phyloP scores from a whole-genome alignment of 768 basidiomycete species.

The Amanita exitialis region DNA sequence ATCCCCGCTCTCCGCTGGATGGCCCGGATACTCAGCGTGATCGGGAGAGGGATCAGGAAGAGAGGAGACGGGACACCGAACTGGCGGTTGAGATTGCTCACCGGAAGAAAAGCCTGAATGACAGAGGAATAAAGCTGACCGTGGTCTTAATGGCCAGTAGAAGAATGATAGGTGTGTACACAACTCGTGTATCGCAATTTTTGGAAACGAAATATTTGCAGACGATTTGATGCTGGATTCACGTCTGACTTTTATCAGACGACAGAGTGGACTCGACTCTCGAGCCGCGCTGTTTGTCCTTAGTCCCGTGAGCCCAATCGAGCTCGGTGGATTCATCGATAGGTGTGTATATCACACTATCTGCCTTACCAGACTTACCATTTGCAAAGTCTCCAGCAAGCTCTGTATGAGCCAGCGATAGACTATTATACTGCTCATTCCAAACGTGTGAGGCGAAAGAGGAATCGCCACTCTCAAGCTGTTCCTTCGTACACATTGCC shows the following conservation, averaged over 20 bases:
- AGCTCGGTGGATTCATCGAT: slow-evolving; percentile 82
- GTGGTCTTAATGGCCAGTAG: slow-evolving; percentile 90
- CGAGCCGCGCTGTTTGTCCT: slow-evolving; percentile 90
- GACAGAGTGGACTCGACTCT: slow-evolving; percentile 83
- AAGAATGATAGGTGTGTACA: slow-evolving; percentile 65
- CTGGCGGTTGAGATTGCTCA: slow-evolving; percentile 72
- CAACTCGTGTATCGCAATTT: neutral
- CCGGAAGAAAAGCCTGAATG: slow-evolving; percentile 70
- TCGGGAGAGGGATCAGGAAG: slow-evolving; percentile 52
- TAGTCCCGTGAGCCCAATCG: slow-evolving; percentile 79
- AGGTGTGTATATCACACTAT: slow-evolving; percentile 36
- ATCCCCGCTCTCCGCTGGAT: slow-evolving; percentile 44
- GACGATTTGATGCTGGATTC: slow-evolving; percentile 81
- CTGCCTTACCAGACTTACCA: neutral
- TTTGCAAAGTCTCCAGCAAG: slow-evolving; percentile 64
- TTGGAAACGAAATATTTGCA: slow-evolving; percentile 17
- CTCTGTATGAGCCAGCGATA: slow-evolving; percentile 78
- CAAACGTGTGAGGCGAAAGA: slow-evolving; percentile 84
- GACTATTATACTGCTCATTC: slow-evolving; percentile 94
- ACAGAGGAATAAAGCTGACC: slow-evolving; percentile 88
- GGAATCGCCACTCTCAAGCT: slow-evolving; percentile 67
- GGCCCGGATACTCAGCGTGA: slow-evolving; percentile 42
- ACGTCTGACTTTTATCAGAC: slow-evolving; percentile 78
- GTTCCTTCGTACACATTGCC: slow-evolving; percentile 41
- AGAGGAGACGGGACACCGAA: slow-evolving; percentile 62